Evolutionary conservation across 1,284 basidiomycete species (phyloP).

Genomic region (Trametes polyzona): DNA sequence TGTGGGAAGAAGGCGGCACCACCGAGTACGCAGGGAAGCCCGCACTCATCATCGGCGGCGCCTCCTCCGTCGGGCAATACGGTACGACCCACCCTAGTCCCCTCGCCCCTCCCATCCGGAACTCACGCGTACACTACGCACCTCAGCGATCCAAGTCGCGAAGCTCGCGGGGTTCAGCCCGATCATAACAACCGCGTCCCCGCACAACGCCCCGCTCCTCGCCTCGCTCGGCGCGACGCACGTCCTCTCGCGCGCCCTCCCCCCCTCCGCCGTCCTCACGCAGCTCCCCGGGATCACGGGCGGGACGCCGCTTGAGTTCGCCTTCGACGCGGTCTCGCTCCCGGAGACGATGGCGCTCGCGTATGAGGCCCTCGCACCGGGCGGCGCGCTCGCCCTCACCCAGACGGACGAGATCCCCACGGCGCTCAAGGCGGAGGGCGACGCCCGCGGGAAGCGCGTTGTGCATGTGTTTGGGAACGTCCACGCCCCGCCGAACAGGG

Average conservation of each 20-base stretch:
- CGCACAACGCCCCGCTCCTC: slow-evolving; percentile 45
- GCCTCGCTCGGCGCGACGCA: slow-evolving; percentile 57
- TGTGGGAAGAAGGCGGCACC: slow-evolving; percentile 35
- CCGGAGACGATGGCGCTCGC: too few relatives aligned
- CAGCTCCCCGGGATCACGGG: slow-evolving; percentile 30
- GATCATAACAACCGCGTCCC: slow-evolving; percentile 57
- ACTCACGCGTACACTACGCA: background rate
- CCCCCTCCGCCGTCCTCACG: slow-evolving; percentile 28
- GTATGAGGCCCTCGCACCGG: too few relatives aligned
- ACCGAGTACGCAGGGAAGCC: slow-evolving; percentile 43
- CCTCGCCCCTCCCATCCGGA: too few relatives aligned
- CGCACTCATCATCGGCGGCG: slow-evolving; percentile 48
- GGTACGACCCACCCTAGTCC: slow-evolving; percentile 28
- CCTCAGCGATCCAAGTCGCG: slow-evolving; percentile 57
- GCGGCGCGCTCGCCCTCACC: slow-evolving; percentile 28
- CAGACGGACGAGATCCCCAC: background rate
- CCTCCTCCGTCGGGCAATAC: slow-evolving; percentile 48
- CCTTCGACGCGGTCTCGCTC: slow-evolving; percentile 41
- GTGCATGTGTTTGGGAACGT: background rate
- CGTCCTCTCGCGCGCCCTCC: slow-evolving; percentile 49
- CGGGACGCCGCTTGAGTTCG: slow-evolving; percentile 35
- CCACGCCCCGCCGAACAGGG: background rate
- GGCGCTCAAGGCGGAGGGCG: background rate
- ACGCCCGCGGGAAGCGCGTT: background rate
- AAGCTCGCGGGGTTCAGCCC: slow-evolving; percentile 55